Conservation (phyloP, 2,329 filamentous ascomycete species). For the Lasiodiplodia sp. region DNA sequence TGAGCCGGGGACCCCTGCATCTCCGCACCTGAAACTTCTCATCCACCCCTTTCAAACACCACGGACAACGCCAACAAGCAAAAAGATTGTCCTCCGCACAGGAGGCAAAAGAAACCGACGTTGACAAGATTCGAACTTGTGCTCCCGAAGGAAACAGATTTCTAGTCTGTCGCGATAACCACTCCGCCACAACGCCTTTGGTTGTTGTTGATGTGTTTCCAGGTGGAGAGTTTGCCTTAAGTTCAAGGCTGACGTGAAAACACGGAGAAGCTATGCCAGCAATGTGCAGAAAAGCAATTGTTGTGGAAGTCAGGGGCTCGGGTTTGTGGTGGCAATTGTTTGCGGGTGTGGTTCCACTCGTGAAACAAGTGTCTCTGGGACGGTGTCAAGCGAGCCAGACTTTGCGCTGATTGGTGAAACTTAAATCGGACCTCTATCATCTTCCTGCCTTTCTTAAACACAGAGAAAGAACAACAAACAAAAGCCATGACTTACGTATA, state of each 20-base stretch:
- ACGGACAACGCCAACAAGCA: neutral
- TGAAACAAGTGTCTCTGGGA: neutral
- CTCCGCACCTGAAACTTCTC: neutral
- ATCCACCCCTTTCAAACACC: neutral
- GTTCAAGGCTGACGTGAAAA: neutral
- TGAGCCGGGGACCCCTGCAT: neutral
- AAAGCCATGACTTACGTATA: too few species aligned
- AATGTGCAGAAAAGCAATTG: neutral
- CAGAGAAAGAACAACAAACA: too few species aligned
- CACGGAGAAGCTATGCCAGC: neutral
- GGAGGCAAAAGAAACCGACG: constrained; percentile 13
- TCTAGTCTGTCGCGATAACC: constrained; percentile 30
- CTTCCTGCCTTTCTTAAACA: too few species aligned
- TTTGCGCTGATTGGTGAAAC: neutral
- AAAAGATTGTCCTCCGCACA: neutral
- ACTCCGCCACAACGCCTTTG: constrained; percentile 27
- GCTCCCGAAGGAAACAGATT: constrained; percentile 31
- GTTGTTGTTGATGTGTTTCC: neutral
- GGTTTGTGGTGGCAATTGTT: neutral
- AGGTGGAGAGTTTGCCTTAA: neutral
- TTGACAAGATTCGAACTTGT: constrained; percentile 26
- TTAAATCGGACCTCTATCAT: neutral
- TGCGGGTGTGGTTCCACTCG: neutral
- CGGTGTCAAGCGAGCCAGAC: neutral
- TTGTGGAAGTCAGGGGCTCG: too few species aligned